Evolutionary conservation across 345 rosid species (phyloP).

Genomic region (Salix koriyanagi): DNA sequence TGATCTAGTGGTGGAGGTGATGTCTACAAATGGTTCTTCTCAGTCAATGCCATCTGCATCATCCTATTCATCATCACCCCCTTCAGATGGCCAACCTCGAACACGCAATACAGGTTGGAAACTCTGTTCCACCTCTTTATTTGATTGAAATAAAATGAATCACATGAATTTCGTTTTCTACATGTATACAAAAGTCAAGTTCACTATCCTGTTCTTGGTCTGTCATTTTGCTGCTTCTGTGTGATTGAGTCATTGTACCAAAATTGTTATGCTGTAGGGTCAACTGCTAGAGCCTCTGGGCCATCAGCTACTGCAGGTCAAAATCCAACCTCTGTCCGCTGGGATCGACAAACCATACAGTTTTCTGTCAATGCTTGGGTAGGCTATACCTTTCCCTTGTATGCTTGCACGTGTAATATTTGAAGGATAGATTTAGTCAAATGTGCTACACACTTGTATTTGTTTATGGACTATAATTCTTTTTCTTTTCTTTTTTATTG

Average conservation of each 20-base stretch:
- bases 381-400: conserved; percentile 2
- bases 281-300: conserved; percentile 57
- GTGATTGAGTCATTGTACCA: not conserved
- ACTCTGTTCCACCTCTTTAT: not conserved
- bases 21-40: conserved; percentile 52
- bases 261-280: conserved; percentile 41
- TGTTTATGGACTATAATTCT: not conserved
- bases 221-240: not conserved
- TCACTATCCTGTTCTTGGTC: not conserved
- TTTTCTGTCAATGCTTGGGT: conserved; percentile 99
- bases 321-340: conserved; percentile 49
- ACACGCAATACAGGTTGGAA: conserved; percentile 50
- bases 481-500: not conserved
- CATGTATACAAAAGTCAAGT: not conserved
- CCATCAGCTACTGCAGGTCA: conserved; percentile 54
- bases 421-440: not conserved
- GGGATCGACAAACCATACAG: conserved; percentile 88
- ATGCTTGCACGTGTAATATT: not conserved
- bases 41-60: conserved; percentile 57
- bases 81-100: conserved; percentile 48
- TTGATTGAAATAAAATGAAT: not conserved
- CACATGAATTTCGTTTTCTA: not conserved
- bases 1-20: conserved; percentile 81
- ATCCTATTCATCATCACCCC: conserved; percentile 47
- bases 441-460: not conserved